phyloP scores from a whole-genome alignment of 176 grass and related monocot species.

The Elaeis guineensis region DNA sequence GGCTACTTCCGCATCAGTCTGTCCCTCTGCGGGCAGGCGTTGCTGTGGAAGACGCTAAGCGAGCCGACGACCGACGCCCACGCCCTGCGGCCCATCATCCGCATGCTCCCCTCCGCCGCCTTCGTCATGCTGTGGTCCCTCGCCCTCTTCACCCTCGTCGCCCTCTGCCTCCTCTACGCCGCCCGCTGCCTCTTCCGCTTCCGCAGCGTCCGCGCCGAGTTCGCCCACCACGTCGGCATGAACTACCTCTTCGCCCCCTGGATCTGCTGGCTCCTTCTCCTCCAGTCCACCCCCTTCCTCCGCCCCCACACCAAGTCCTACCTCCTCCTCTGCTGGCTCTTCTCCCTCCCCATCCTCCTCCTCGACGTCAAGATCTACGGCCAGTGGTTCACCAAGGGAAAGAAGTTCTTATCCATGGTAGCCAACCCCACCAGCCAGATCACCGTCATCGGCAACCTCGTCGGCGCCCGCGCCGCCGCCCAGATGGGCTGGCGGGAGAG shows the following conservation, averaged over 20 bases:
- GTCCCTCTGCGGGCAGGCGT: conserved; percentile 10
- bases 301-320: conserved; percentile 28
- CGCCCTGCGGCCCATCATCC: conserved; percentile 5
- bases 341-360: conserved; percentile 60
- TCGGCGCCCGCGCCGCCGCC: conserved; percentile 50
- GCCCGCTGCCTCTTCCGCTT: conserved; percentile 18
- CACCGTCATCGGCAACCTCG: conserved; percentile 80
- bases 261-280: conserved; percentile 85
- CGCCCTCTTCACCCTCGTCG: conserved; percentile 1
- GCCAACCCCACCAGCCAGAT: conserved; percentile 92
- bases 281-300: conserved; percentile 55
- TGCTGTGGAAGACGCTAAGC: conserved; percentile 19
- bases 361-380: conserved; percentile 93
- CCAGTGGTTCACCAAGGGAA: conserved; percentile 81
- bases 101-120: conserved; percentile 4
- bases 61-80: neutral
- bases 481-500: conserved; percentile 70
- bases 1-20: conserved; percentile 25
- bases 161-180: conserved; percentile 15
- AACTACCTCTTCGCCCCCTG: conserved; percentile 95
- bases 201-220: conserved; percentile 58
- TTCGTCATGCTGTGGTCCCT: conserved; percentile 20
- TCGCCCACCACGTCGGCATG: conserved; percentile 85
- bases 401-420: conserved; percentile 73
- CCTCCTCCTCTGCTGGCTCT: conserved; percentile 50